Conservation (phyloP, 148 eudicot species). For the Nepenthes mirabilis region DNA sequence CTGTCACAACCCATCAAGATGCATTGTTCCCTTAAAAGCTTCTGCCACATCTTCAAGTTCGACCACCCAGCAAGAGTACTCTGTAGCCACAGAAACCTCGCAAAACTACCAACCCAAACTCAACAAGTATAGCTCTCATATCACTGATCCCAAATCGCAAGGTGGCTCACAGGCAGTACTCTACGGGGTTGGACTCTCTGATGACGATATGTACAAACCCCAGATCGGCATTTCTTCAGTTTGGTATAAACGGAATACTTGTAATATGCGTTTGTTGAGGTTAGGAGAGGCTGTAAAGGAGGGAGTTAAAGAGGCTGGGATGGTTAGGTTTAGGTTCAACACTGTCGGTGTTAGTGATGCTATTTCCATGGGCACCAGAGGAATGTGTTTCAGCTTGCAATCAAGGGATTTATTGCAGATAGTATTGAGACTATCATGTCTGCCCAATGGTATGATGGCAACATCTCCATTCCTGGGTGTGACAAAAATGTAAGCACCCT, state of each 20-base stretch:
- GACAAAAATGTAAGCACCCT: slow-evolving; percentile 70
- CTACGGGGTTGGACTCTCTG: slow-evolving; percentile 64
- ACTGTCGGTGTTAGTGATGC: slow-evolving; percentile 97
- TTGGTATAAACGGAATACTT: slow-evolving; percentile 95
- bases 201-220: slow-evolving; percentile 53
- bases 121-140: slow-evolving; percentile 75
- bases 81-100: background rate
- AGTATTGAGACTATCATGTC: slow-evolving; percentile 93
- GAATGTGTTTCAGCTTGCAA: slow-evolving; percentile 93
- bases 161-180: slow-evolving; percentile 89
- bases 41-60: background rate
- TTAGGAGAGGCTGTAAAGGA: slow-evolving; percentile 77
- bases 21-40: background rate
- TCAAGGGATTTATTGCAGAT: slow-evolving; percentile 96
- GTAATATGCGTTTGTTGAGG: slow-evolving; percentile 77
- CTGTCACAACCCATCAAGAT: too few species aligned
- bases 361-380: slow-evolving; percentile 95
- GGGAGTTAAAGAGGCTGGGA: slow-evolving; percentile 71
- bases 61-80: background rate
- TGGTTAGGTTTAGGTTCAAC: slow-evolving; percentile 93
- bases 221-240: slow-evolving; percentile 80
- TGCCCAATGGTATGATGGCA: slow-evolving; percentile 98
- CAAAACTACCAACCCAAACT: slow-evolving; percentile 19
- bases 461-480: slow-evolving; percentile 93
- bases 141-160: slow-evolving; percentile 78